Evolutionary conservation across 139 green algal species (phyloP).

Genomic region (Coelastrella sp.): DNA sequence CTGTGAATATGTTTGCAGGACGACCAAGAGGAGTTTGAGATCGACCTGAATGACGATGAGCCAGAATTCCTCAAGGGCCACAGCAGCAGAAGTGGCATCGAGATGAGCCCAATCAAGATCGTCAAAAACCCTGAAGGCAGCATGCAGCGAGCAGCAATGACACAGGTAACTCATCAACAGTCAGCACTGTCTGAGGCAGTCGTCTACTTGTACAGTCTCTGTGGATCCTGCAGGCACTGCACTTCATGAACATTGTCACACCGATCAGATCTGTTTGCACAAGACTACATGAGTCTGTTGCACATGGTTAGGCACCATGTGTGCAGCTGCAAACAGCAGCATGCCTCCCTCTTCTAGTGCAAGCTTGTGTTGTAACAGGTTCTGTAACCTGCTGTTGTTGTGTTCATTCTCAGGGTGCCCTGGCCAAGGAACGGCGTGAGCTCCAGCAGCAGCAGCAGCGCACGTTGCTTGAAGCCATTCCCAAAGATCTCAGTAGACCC

Average conservation of each 20-base stretch:
- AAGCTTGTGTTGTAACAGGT: too few species aligned
- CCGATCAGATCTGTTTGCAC: too few species aligned
- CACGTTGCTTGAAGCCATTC: constrained; percentile 92
- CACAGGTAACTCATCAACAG: constrained; percentile 57
- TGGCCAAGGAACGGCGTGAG: constrained; percentile 97
- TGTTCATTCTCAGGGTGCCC: constrained; percentile 67
- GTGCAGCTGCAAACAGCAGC: too few species aligned
- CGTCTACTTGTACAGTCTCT: too few species aligned
- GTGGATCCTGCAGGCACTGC: too few species aligned
- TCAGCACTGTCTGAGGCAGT: not conserved
- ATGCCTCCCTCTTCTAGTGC: too few species aligned
- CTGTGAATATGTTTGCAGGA: constrained; percentile 49
- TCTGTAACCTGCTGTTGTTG: too few species aligned
- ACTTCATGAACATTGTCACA: too few species aligned
- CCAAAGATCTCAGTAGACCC: constrained; percentile 92
- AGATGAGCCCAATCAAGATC: constrained; percentile 97
- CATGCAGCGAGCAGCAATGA: constrained; percentile 98
- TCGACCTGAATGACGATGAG: constrained; percentile 98
- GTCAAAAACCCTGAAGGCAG: constrained; percentile 98
- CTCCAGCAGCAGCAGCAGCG: constrained; percentile 97
- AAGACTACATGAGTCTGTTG: too few species aligned
- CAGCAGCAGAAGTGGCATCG: constrained; percentile 62
- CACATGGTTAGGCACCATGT: too few species aligned
- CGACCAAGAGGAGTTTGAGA: constrained; percentile 95
- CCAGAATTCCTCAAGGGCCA: constrained; percentile 87